Conservation (phyloP, 202 grass and related monocot species). For the Carex arenaria region DNA sequence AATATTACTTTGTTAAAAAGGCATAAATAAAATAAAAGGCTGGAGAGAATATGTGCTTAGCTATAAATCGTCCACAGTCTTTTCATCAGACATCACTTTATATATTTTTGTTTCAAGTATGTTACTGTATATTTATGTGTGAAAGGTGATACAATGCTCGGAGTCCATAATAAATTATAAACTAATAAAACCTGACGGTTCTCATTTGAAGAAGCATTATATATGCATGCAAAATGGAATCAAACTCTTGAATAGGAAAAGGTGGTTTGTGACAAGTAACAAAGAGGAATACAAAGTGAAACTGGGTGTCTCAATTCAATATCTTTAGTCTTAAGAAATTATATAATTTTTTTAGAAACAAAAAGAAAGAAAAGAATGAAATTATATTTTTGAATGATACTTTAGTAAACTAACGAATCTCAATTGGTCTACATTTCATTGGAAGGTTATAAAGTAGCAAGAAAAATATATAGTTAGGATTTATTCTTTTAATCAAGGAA, state of each 20-base stretch:
- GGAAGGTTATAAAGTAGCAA: too few relatives aligned
- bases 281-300: not conserved
- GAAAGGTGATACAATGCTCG: not conserved
- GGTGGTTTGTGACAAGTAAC: not conserved
- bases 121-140: not conserved
- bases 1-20: slow-evolving; percentile 13
- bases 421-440: too few relatives aligned
- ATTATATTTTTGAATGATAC: too few relatives aligned
- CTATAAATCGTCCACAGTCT: not conserved
- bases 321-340: too few relatives aligned
- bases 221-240: not conserved
- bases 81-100: not conserved
- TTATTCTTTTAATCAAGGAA: too few relatives aligned
- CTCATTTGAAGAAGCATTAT: not conserved
- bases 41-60: not conserved
- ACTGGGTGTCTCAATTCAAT: not conserved
- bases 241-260: not conserved
- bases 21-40: not conserved
- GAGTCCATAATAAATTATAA: slow-evolving; percentile 2
- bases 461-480: too few relatives aligned
- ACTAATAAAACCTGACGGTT: not conserved
- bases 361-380: too few relatives aligned
- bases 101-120: not conserved
- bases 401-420: too few relatives aligned
- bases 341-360: too few relatives aligned